Percentiles rank a stretch among this genome's conserved stretches.
Evolutionary conservation across 164 flowering plant genomes (phyloP).

Genomic region (Euptelea pleiosperma): DNA sequence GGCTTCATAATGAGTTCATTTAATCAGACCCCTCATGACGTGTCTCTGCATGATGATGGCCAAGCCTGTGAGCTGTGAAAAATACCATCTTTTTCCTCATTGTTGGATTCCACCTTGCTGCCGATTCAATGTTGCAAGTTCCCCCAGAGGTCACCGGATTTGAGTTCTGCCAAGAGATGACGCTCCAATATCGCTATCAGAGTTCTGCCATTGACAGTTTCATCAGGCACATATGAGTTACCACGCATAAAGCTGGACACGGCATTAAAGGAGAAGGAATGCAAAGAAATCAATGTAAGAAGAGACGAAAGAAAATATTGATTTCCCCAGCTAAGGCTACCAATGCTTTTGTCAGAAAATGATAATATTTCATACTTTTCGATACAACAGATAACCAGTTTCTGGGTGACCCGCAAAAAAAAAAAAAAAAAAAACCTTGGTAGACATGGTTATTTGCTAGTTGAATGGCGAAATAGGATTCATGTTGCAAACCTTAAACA

Average conservation of each 20-base stretch:
- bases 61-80: background rate
- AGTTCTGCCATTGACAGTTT: slow-evolving; percentile 45
- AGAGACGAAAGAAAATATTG: background rate
- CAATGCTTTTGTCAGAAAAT: too few species aligned
- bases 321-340: too few species aligned
- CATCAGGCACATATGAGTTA: slow-evolving; percentile 2
- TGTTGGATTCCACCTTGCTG: background rate
- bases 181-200: slow-evolving; percentile 71
- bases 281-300: background rate
- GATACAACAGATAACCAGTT: too few species aligned
- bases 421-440: too few species aligned
- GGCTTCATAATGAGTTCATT: background rate
- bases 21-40: background rate
- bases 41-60: background rate
- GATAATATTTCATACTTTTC: too few species aligned
- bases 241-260: too few species aligned
- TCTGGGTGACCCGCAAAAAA: too few species aligned
- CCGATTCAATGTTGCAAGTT: background rate
- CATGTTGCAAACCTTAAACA: too few species aligned
- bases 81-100: slow-evolving; percentile 8
- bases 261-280: too few species aligned
- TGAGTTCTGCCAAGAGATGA: slow-evolving; percentile 75
- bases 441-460: too few species aligned
- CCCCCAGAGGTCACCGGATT: slow-evolving; percentile 47
- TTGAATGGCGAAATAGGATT: too few species aligned